Percentiles rank a stretch among this genome's conserved stretches.
Conservation (phyloP, 164 flowering plant species). For the Nymphaea thermarum region DNA sequence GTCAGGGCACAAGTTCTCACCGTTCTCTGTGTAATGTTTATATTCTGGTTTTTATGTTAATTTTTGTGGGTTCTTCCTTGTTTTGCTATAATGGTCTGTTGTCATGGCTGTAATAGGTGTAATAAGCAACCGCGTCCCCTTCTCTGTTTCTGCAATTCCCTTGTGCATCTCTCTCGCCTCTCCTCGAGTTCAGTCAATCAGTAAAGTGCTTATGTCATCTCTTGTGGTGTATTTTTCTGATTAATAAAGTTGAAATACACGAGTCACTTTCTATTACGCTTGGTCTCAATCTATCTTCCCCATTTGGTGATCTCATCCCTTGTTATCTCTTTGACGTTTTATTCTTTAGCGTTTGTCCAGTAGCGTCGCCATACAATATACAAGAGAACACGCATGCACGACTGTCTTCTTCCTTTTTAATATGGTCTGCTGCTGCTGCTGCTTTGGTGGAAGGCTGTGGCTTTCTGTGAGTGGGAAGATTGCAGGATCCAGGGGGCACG, state of each 20-base stretch:
- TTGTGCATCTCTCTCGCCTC: not conserved
- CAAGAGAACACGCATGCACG: not conserved
- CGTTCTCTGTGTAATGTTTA: not conserved
- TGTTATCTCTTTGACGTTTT: not conserved
- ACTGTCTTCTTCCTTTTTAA: not conserved
- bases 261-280: not conserved
- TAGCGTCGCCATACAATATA: not conserved
- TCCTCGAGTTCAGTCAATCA: not conserved
- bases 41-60: too few relatives aligned
- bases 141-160: not conserved
- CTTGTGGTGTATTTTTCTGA: not conserved
- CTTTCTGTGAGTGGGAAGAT: not conserved
- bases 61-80: too few relatives aligned
- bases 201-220: not conserved
- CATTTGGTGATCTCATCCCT: not conserved
- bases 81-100: not conserved
- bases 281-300: not conserved
- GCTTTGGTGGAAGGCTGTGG: not conserved
- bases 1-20: not conserved
- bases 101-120: not conserved
- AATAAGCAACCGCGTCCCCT: not conserved
- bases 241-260: not conserved
- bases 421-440: too few relatives aligned
- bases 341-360: not conserved
- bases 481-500: not conserved